Evolutionary conservation across 2,329 filamentous ascomycete species (phyloP).

Genomic region (Talaromyces atroroseus): DNA sequence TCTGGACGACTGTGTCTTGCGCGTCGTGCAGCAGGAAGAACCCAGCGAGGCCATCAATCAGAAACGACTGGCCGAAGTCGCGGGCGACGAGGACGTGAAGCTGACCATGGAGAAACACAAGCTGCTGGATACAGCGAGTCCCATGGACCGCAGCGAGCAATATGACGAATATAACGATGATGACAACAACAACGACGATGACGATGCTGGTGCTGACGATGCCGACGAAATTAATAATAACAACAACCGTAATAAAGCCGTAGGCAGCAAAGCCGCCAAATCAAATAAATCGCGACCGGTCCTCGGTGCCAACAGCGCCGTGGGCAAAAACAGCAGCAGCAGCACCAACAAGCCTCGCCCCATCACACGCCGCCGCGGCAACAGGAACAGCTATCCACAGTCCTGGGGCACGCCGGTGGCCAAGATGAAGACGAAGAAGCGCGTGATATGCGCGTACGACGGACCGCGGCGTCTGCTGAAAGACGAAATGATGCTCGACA

Average conservation of each 20-base stretch:
- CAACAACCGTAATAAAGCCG: neutral
- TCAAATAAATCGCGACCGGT: constrained; percentile 39
- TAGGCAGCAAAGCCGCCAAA: no score
- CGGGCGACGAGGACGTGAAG: constrained; percentile 53
- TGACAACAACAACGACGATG: constrained; percentile 45
- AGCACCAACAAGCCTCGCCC: constrained; percentile 63
- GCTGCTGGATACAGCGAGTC: constrained; percentile 40
- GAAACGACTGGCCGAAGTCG: constrained; percentile 53
- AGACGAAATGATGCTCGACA: constrained; percentile 98
- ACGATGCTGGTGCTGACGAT: constrained; percentile 25
- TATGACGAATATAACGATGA: constrained; percentile 53
- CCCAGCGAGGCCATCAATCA: constrained; percentile 55
- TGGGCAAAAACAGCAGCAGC: constrained; percentile 20
- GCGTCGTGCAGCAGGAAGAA: constrained; percentile 57
- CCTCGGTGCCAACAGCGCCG: constrained; percentile 42
- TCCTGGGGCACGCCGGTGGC: constrained; percentile 89
- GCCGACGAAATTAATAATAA: constrained; percentile 24
- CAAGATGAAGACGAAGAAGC: constrained; percentile 98
- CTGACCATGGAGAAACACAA: constrained; percentile 55
- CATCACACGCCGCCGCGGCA: constrained; percentile 67
- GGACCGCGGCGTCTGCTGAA: constrained; percentile 84
- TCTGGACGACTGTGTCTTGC: constrained; percentile 65
- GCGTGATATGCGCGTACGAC: constrained; percentile 88
- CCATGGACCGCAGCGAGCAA: constrained; percentile 45
- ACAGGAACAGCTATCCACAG: constrained; percentile 85